A percentile compares a stretch with the other conserved stretches of the same genome.
Conservation (phyloP, 768 basidiomycete species). For the Trametes punicea region DNA sequence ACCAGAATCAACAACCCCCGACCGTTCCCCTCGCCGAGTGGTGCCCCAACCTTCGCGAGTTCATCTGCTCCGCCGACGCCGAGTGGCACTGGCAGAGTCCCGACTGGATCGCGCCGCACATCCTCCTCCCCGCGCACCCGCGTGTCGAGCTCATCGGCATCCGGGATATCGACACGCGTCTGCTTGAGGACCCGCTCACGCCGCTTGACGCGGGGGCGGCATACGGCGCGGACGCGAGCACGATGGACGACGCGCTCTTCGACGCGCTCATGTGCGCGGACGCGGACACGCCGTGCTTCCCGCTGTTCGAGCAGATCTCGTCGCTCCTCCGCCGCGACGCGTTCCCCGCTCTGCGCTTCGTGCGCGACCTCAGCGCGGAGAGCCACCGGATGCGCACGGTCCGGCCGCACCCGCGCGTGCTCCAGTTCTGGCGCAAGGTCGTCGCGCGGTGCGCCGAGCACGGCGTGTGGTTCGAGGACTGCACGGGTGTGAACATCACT, state of each 20-base stretch:
- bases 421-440: conserved; percentile 40
- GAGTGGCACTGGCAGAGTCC: conserved; percentile 80
- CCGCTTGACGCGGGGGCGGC: conserved; percentile 6
- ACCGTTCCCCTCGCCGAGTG: conserved; percentile 55
- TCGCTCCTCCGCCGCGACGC: conserved; percentile 54
- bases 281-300: conserved; percentile 53
- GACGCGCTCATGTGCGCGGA: conserved; percentile 20
- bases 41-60: conserved; percentile 66
- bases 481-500: conserved; percentile 55
- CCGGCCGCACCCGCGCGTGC: conserved; percentile 34
- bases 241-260: conserved; percentile 4
- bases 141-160: conserved; percentile 65
- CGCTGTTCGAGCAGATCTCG: conserved; percentile 61
- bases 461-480: conserved; percentile 66
- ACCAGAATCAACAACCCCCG: conserved; percentile 16
- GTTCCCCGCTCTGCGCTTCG: conserved; percentile 57
- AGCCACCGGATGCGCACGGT: conserved; percentile 52
- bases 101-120: conserved; percentile 79
- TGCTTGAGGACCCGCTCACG: conserved; percentile 39
- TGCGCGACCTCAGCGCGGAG: conserved; percentile 62
- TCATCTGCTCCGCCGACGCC: conserved; percentile 73
- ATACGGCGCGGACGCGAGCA: background rate
- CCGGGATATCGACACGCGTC: conserved; percentile 63
- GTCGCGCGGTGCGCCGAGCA: conserved; percentile 47
- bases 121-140: conserved; percentile 63